phyloP scores from a whole-genome alignment of 2,329 filamentous ascomycete species.

The Atkinsonella texensis region DNA sequence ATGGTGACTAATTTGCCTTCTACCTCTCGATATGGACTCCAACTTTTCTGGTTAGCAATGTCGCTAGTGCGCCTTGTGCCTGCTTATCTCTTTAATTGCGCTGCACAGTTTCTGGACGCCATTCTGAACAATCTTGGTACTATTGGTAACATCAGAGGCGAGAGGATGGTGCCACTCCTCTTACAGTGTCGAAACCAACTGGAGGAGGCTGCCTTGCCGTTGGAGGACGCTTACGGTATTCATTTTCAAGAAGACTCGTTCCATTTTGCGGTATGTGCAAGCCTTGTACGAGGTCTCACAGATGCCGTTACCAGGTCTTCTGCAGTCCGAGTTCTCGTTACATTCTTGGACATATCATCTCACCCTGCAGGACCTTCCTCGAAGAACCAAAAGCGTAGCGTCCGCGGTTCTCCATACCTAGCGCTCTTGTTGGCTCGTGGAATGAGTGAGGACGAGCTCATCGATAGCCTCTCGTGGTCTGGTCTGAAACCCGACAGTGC shows the following conservation, averaged over 20 bases:
- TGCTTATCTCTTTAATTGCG: slow-evolving; percentile 50
- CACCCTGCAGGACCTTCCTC: slow-evolving; percentile 7
- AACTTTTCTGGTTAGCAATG: slow-evolving; percentile 59
- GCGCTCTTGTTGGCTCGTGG: slow-evolving; percentile 46
- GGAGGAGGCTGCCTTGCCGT: slow-evolving; percentile 47
- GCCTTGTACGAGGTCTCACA: slow-evolving; percentile 50
- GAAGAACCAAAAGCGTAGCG: slow-evolving; percentile 8
- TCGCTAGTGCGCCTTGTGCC: slow-evolving; percentile 54
- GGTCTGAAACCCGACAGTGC: slow-evolving; percentile 35
- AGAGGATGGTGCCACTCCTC: slow-evolving; percentile 46
- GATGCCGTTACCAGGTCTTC: slow-evolving; percentile 48
- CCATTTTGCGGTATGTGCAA: slow-evolving; percentile 54
- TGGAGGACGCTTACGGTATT: slow-evolving; percentile 55
- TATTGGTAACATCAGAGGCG: slow-evolving; percentile 45
- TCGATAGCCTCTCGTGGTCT: slow-evolving; percentile 49
- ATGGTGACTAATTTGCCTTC: slow-evolving; percentile 60
- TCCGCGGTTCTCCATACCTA: slow-evolving; percentile 43
- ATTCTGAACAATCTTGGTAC: slow-evolving; percentile 53
- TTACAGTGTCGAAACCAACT: slow-evolving; percentile 48
- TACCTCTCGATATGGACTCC: slow-evolving; percentile 54
- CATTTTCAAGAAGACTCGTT: slow-evolving; percentile 53
- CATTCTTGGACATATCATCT: slow-evolving; percentile 38
- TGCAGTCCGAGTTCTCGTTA: slow-evolving; percentile 47
- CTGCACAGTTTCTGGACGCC: slow-evolving; percentile 52
- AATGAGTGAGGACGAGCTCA: slow-evolving; percentile 44